These are phyloP conservation scores for Tubosaeta brunneosetosa DNA, from an alignment of 768 basidiomycete genomes.

Conservation along the genomic window DNA sequence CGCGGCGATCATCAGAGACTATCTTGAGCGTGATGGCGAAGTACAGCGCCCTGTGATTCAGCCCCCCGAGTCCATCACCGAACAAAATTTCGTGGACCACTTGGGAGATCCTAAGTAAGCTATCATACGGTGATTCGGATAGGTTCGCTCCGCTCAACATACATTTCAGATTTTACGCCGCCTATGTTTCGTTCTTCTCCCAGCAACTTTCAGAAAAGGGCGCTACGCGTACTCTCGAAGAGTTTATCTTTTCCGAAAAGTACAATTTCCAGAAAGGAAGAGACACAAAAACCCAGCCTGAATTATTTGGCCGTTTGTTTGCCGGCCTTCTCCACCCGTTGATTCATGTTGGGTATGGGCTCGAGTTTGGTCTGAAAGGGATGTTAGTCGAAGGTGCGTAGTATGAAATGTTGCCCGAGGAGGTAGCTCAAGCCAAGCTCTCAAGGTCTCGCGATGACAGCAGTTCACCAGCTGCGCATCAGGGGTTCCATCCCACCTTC, in stretches of 20 bases:
- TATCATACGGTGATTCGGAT: neutral
- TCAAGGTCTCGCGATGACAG: constrained; percentile 23
- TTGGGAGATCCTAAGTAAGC: constrained; percentile 26
- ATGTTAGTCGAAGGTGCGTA: constrained; percentile 55
- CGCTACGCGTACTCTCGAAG: constrained; percentile 14
- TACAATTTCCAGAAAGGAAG: constrained; percentile 21
- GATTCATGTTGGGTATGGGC: constrained; percentile 58
- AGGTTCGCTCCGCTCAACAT: neutral
- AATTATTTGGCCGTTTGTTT: constrained; percentile 49
- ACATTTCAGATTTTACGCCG: constrained; percentile 20
- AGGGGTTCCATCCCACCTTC: constrained; percentile 28
- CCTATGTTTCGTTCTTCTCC: constrained; percentile 26
- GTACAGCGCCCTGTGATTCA: constrained; percentile 22
- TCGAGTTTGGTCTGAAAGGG: constrained; percentile 60
- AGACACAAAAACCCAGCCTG: constrained; percentile 31
- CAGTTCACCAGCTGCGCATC: constrained; percentile 32
- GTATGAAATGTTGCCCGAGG: too few relatives aligned
- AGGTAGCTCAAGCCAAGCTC: neutral
- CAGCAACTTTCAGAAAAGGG: constrained; percentile 16
- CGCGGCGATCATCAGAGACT: constrained; percentile 20
- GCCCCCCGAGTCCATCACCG: constrained; percentile 22
- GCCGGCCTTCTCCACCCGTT: constrained; percentile 55
- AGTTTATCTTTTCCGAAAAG: constrained; percentile 29
- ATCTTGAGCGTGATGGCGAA: constrained; percentile 20
- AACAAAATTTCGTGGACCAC: constrained; percentile 21